These are phyloP conservation scores for Exserohilum turcica DNA, from an alignment of 2,329 filamentous ascomycete species.

Conservation along the genomic window DNA sequence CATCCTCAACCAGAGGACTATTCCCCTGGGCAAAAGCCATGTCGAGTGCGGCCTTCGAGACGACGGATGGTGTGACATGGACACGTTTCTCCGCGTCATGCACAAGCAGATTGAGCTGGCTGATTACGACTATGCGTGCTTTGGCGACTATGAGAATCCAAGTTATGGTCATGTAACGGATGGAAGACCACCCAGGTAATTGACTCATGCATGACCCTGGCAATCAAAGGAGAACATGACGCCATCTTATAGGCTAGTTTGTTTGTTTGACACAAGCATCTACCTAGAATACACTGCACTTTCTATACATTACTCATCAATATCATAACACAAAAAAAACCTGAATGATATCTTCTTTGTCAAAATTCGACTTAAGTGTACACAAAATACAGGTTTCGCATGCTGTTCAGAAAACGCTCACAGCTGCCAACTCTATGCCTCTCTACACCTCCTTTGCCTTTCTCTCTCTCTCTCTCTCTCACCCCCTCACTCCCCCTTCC, in stretches of 20 bases:
- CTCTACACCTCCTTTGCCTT: conserved; percentile 8
- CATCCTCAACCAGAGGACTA: conserved; percentile 72
- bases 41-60: conserved; percentile 67
- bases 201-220: too few species aligned
- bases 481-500: background rate
- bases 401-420: conserved; percentile 12
- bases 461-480: too few species aligned
- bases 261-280: too few species aligned
- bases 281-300: too few species aligned
- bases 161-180: conserved; percentile 58
- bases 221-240: too few species aligned
- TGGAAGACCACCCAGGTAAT: conserved; percentile 51
- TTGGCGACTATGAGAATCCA: conserved; percentile 59
- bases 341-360: conserved; percentile 35
- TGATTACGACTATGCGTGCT: conserved; percentile 69
- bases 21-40: conserved; percentile 71
- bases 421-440: conserved; percentile 22
- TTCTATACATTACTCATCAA: background rate
- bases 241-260: too few species aligned
- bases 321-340: background rate
- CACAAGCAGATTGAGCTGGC: conserved; percentile 63
- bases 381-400: conserved; percentile 40
- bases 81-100: conserved; percentile 68
- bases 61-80: conserved; percentile 79
- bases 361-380: conserved; percentile 40